Evolutionary conservation across 805 yeast genomes (phyloP).

Genomic region (Kodamaea leandrae): DNA sequence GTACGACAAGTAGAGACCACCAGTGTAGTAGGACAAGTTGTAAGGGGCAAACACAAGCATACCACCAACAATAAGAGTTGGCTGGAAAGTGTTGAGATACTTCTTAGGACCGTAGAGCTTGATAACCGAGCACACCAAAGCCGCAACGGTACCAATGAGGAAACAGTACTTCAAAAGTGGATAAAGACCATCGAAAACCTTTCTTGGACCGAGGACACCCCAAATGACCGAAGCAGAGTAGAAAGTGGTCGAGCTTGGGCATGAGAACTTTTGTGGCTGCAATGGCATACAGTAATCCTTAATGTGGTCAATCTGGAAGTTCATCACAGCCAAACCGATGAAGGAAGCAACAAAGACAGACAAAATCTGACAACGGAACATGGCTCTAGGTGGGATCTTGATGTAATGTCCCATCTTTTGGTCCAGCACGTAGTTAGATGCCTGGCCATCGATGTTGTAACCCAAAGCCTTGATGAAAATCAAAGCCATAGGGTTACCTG

Average conservation of each 20-base stretch:
- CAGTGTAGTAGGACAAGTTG: conserved; percentile 31
- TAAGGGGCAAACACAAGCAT: conserved; percentile 31
- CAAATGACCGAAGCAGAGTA: conserved; percentile 59
- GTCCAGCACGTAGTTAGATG: conserved; percentile 51
- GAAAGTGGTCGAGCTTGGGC: conserved; percentile 32
- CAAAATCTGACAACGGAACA: conserved; percentile 43
- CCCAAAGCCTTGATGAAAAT: conserved; percentile 59
- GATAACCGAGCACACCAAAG: conserved; percentile 19
- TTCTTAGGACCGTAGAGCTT: conserved; percentile 18
- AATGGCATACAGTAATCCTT: conserved; percentile 20
- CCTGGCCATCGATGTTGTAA: conserved; percentile 56
- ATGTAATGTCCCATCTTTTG: conserved; percentile 66
- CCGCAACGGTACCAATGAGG: conserved; percentile 31
- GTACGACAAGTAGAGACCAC: conserved; percentile 27
- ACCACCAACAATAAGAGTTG: conserved; percentile 33
- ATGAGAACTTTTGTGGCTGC: conserved; percentile 27
- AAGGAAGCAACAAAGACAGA: conserved; percentile 22
- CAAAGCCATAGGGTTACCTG: conserved; percentile 36
- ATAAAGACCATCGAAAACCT: conserved; percentile 32
- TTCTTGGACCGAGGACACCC: conserved; percentile 51
- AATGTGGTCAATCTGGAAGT: conserved; percentile 18
- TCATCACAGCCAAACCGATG: conserved; percentile 22
- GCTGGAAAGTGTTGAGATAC: conserved; percentile 29
- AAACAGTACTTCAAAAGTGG: conserved; percentile 35
- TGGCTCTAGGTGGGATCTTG: conserved; percentile 59